These are phyloP conservation scores for Verticillium nubilum DNA, from an alignment of 2,329 filamentous ascomycete genomes.

Conservation along the genomic window DNA sequence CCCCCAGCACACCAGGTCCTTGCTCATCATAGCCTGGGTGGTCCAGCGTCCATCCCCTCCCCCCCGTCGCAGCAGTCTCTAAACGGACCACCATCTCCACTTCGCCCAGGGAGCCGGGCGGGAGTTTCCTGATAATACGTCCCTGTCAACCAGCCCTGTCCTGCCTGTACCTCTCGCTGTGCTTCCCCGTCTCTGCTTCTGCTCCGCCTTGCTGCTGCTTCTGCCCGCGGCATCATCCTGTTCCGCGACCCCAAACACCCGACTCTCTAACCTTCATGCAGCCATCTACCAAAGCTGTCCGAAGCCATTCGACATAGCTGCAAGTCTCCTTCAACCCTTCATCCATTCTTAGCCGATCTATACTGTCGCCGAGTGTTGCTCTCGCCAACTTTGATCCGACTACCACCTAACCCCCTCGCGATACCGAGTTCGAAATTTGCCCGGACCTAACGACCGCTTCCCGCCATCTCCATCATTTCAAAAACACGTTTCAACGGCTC, in stretches of 20 bases:
- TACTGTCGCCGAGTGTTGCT: not conserved
- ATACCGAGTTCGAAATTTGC: not conserved
- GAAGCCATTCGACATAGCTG: not conserved
- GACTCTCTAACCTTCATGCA: conserved; percentile 1
- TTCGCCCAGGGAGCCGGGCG: conserved; percentile 2
- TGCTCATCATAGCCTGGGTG: not conserved
- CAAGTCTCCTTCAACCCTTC: not conserved
- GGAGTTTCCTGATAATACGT: conserved; percentile 2
- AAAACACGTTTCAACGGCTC: not conserved
- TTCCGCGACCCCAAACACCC: not conserved
- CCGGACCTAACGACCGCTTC: not conserved
- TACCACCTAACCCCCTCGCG: not conserved
- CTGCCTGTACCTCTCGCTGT: not conserved
- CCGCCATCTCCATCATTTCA: not conserved
- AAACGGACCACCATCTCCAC: not conserved
- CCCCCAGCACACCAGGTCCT: not conserved
- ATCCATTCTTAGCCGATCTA: not conserved
- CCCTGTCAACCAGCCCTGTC: not conserved
- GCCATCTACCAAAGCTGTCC: not conserved
- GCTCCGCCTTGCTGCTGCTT: conserved; percentile 2
- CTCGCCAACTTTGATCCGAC: not conserved
- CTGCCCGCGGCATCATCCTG: not conserved
- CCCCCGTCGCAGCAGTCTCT: not conserved
- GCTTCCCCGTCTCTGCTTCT: conserved; percentile 1
- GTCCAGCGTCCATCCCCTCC: not conserved